These are phyloP conservation scores for Microdochium bolleyi DNA, from an alignment of 2,329 filamentous ascomycete genomes.

Conservation along the genomic window DNA sequence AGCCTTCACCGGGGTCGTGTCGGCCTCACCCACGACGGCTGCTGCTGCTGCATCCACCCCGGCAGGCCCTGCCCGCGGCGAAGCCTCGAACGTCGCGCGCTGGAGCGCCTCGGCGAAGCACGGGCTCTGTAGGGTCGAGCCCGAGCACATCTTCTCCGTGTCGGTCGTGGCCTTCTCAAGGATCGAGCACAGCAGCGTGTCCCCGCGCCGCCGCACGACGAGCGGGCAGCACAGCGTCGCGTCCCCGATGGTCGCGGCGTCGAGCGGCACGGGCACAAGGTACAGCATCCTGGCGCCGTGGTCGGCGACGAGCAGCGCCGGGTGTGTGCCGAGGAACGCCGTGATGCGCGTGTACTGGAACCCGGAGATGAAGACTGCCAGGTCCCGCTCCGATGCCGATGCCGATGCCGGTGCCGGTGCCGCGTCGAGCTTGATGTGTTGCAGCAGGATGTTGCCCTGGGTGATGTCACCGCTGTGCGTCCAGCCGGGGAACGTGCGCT, in stretches of 20 bases:
- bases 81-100: neutral
- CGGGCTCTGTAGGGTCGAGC: conserved; percentile 4
- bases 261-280: conserved; percentile 15
- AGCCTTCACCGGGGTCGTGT: too few relatives aligned
- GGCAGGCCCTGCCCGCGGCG: neutral
- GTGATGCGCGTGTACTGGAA: conserved; percentile 9
- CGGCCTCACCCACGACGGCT: too few relatives aligned
- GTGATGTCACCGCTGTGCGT: conserved; percentile 13
- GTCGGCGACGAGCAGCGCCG: conserved; percentile 10
- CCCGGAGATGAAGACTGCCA: conserved; percentile 14
- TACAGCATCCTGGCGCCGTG: conserved; percentile 11
- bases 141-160: conserved; percentile 8
- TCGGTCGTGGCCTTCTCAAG: conserved; percentile 13
- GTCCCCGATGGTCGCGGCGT: conserved; percentile 15
- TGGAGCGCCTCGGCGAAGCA: neutral
- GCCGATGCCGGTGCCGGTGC: too few relatives aligned
- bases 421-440: conserved; percentile 9
- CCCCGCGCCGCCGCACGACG: conserved; percentile 13
- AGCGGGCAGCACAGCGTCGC: conserved; percentile 14
- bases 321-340: conserved; percentile 8
- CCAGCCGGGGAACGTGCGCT: conserved; percentile 9
- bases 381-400: conserved; percentile 11
- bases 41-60: too few relatives aligned
- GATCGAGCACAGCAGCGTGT: conserved; percentile 13
- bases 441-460: conserved; percentile 8